Evolutionary conservation across 257 asterid genomes (phyloP).

Genomic region (Jacaranda mimosifolia): DNA sequence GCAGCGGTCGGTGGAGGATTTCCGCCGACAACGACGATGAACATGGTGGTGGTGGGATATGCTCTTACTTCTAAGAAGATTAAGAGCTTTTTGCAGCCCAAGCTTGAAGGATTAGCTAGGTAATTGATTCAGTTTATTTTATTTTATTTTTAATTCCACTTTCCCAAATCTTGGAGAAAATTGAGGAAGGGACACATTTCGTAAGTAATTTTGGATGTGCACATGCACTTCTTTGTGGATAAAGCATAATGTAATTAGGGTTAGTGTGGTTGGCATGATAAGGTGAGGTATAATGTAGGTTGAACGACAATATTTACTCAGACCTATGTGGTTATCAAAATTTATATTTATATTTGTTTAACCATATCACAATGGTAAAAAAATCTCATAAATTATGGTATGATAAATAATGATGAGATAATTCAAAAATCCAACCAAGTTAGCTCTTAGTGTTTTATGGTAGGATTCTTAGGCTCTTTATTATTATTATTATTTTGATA

Average conservation of each 20-base stretch:
- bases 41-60: conserved; percentile 80
- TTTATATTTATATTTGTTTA: too few relatives aligned
- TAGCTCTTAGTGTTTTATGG: conserved; percentile 8
- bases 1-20: conserved; percentile 51
- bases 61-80: conserved; percentile 91
- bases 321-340: too few relatives aligned
- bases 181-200: background rate
- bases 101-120: conserved; percentile 87
- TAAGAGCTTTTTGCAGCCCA: conserved; percentile 94
- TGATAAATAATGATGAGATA: too few relatives aligned
- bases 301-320: too few relatives aligned
- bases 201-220: conserved; percentile 8
- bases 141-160: background rate
- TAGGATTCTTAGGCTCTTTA: background rate
- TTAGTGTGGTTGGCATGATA: too few relatives aligned
- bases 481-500: background rate
- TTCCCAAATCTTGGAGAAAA: background rate
- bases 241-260: conserved; percentile 19
- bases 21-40: conserved; percentile 42
- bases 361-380: too few relatives aligned
- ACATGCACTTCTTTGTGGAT: background rate
- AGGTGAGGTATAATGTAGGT: too few relatives aligned
- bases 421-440: too few relatives aligned
- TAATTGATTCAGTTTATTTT: conserved; percentile 26
- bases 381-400: too few relatives aligned